These are phyloP conservation scores for Umbelopsis sp. DNA, from an alignment of 371 early-diverging fungal species.

Conservation along the genomic window DNA sequence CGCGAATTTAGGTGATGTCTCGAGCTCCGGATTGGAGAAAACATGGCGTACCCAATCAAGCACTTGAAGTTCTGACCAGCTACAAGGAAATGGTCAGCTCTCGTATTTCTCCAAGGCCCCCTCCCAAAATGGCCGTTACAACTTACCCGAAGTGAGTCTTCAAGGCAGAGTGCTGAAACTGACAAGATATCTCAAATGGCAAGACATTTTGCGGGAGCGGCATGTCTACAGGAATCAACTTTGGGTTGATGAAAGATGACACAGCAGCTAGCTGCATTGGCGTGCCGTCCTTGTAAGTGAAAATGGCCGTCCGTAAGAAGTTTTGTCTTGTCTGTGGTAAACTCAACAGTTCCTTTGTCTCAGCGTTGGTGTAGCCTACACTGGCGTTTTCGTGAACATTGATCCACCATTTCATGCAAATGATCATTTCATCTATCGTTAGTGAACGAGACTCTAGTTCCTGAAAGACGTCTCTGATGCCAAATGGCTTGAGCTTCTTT, in stretches of 20 bases:
- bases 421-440: constrained; percentile 62
- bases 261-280: constrained; percentile 47
- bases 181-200: constrained; percentile 67
- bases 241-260: constrained; percentile 65
- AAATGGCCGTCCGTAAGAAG: constrained; percentile 28
- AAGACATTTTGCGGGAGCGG: constrained; percentile 64
- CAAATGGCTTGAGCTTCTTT: constrained; percentile 40
- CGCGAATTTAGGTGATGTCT: constrained; percentile 57
- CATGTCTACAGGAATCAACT: constrained; percentile 61
- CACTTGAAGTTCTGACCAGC: constrained; percentile 64
- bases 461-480: constrained; percentile 65
- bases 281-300: constrained; percentile 47
- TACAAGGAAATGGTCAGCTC: constrained; percentile 21
- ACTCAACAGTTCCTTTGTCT: constrained; percentile 30
- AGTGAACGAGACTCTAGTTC: constrained; percentile 67
- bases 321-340: constrained; percentile 18
- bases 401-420: constrained; percentile 83
- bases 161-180: constrained; percentile 61
- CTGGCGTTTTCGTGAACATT: constrained; percentile 28
- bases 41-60: constrained; percentile 69
- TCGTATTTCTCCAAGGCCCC: no score
- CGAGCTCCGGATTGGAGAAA: constrained; percentile 48
- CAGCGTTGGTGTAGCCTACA: constrained; percentile 21
- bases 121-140: no score
- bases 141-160: constrained; percentile 53